Percentiles rank a stretch among this genome's conserved stretches.
Conservation (phyloP, 2,329 filamentous ascomycete genomes). For the Fusarium circinatum region DNA sequence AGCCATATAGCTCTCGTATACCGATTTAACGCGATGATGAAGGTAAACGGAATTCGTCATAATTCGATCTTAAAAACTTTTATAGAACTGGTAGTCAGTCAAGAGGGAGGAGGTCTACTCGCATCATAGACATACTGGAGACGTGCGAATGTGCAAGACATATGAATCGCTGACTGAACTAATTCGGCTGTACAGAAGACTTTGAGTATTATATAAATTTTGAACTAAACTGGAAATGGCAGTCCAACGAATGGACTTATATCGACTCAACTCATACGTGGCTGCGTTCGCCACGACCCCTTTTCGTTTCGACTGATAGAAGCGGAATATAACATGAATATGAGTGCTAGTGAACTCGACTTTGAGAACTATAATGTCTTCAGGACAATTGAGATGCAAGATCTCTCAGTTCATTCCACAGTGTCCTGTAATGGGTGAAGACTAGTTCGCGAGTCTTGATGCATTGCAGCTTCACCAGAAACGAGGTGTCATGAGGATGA, state of each 20-base stretch:
- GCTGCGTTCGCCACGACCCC: no score
- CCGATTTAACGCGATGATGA: not conserved
- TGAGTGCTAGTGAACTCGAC: not conserved
- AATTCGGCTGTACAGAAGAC: not conserved
- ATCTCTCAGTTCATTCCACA: not conserved
- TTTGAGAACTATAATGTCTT: not conserved
- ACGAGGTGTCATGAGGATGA: not conserved
- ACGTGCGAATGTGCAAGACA: not conserved
- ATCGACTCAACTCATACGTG: not conserved
- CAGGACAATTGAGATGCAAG: not conserved
- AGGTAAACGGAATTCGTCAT: not conserved
- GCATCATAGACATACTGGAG: not conserved
- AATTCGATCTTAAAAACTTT: not conserved
- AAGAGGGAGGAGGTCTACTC: not conserved
- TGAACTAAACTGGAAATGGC: not conserved
- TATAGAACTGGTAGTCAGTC: not conserved
- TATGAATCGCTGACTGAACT: not conserved
- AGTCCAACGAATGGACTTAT: not conserved
- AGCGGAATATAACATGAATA: not conserved
- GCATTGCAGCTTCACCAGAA: not conserved
- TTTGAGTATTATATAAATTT: no score
- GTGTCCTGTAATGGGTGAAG: not conserved
- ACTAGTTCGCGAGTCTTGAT: not conserved
- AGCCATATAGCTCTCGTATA: not conserved
- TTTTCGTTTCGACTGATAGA: not conserved